Evolutionary conservation across 129 eudicot genomes (phyloP).

Genomic region (Chrysanthemum lavandulifolium): DNA sequence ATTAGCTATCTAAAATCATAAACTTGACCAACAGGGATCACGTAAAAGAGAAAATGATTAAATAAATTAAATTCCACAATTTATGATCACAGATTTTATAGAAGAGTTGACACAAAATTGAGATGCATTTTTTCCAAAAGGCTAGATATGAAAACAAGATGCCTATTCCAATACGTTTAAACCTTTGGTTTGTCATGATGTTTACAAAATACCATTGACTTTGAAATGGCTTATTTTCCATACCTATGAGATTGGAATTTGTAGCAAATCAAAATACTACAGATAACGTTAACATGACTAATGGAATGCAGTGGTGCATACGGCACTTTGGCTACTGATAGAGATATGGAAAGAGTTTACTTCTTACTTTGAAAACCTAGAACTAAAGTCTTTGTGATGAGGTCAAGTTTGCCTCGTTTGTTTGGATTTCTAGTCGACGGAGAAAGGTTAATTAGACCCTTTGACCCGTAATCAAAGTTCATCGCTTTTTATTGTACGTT

Average conservation of each 20-base stretch:
- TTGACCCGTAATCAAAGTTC: too few species aligned
- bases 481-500: too few species aligned
- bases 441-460: too few species aligned
- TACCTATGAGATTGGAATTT: neutral
- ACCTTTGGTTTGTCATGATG: conserved; percentile 4
- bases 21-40: neutral
- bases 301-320: neutral
- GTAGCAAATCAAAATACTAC: neutral
- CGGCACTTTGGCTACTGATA: too few species aligned
- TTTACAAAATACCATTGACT: neutral
- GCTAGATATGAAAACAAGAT: conserved; percentile 12
- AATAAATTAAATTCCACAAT: neutral
- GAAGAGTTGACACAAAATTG: neutral
- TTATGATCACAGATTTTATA: neutral
- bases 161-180: conserved; percentile 12
- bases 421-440: too few species aligned
- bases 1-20: neutral
- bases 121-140: conserved; percentile 19
- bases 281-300: conserved; percentile 1
- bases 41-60: neutral
- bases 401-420: too few species aligned
- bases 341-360: too few species aligned
- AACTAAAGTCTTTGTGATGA: too few species aligned
- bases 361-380: too few species aligned
- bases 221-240: neutral